phyloP scores from a whole-genome alignment of 495 filamentous ascomycete genomes.

The Xylaria intraflava region DNA sequence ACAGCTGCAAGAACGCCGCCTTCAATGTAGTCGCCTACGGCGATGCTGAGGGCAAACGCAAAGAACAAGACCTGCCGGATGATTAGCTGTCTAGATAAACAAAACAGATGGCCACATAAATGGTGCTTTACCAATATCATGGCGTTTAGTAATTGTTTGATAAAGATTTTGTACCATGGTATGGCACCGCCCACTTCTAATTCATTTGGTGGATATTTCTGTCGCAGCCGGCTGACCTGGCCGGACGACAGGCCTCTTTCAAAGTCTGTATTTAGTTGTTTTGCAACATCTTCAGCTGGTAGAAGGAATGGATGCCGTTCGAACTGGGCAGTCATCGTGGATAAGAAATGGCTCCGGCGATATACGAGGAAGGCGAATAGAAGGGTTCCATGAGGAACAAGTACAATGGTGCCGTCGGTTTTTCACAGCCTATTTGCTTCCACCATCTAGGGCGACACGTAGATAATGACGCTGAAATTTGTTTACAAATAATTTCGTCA shows the following conservation, averaged over 20 bases:
- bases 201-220: slow-evolving; percentile 54
- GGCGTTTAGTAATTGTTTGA: slow-evolving; percentile 60
- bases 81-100: slow-evolving; percentile 7
- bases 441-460: not conserved
- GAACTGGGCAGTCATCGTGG: slow-evolving; percentile 37
- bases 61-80: slow-evolving; percentile 62
- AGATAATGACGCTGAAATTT: not conserved
- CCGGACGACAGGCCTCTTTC: slow-evolving; percentile 51
- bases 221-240: slow-evolving; percentile 43
- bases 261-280: slow-evolving; percentile 46
- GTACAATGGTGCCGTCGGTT: not conserved
- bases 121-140: slow-evolving; percentile 53
- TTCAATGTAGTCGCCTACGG: slow-evolving; percentile 73
- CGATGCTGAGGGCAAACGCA: slow-evolving; percentile 78
- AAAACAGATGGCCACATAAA: not conserved
- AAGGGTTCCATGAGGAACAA: not conserved
- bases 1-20: slow-evolving; percentile 76
- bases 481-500: slow-evolving; percentile 3
- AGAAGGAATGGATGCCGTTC: slow-evolving; percentile 49
- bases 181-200: slow-evolving; percentile 54
- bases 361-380: not conserved
- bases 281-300: slow-evolving; percentile 44
- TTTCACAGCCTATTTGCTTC: not conserved
- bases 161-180: slow-evolving; percentile 57
- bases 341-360: not conserved